Evolutionary conservation across 306 rosid genomes (phyloP), one percentile per base, ranked within the genome.

Genomic region (Cicer chorassanicum): DNA sequence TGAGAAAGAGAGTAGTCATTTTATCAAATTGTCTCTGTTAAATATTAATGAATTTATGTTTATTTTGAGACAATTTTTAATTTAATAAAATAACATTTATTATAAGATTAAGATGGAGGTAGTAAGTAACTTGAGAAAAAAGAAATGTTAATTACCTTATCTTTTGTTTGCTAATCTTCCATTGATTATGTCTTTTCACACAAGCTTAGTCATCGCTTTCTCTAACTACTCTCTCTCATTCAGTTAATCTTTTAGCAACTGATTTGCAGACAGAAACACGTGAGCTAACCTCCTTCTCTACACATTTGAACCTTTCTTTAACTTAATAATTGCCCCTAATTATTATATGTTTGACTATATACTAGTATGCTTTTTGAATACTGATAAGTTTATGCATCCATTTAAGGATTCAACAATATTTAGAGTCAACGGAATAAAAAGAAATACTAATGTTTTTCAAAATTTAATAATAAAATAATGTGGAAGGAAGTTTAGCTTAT

Each of bases 231-330:
- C 62, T 74, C 69, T 60, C 64, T 40, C 41, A 18, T 69, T 72
- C 82, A 59, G 69, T 68, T 72, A 40, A 77, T 82, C 79, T 34
- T 61, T 69, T 75, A 86, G 59, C 89, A 89, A 86, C 91, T 79
- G 86, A 86, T 83, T 87, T 78, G 9, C 72, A 83, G 89, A 87
- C 93, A 87, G 11, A 83, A 86, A 86, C 97, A 87, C 91, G 94
- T 91, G 97, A 91, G 68, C 94, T 83, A 91, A 87, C 92, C 78
- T 75, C 89, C 87, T 85, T 84, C 83, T 68, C 83, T 81, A 64
- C 84, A 75, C 82, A 79, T 71, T 76, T 73, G 50, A 74, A 76
- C 84, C 80, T 64, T 83, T 78, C 76, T 55, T 77, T 75, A 67
- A 70, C 82, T 78, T 84, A 82, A 87, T 77, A 82, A 86, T 84